phyloP scores from a whole-genome alignment of 345 rosid genomes.

The Bruguiera gymnorhiza region DNA sequence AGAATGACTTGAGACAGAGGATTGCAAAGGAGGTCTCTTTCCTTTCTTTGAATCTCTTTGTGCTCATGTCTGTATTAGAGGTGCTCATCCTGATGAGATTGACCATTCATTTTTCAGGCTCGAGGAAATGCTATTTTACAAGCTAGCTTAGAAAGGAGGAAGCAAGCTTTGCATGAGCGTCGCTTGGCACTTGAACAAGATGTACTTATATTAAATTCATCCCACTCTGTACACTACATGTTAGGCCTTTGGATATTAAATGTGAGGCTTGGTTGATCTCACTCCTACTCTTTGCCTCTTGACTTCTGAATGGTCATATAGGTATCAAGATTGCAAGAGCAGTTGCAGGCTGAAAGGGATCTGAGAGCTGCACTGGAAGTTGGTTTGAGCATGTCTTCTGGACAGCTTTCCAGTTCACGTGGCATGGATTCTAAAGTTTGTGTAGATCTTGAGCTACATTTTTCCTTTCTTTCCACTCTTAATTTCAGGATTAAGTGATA shows the following conservation, averaged over 20 bases:
- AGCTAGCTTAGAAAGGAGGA: conserved; percentile 96
- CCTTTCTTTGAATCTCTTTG: conserved; percentile 15
- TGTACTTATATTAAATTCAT: conserved; percentile 45
- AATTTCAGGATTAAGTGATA: not conserved
- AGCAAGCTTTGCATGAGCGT: conserved; percentile 96
- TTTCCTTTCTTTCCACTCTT: not conserved
- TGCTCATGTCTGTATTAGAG: conserved; percentile 11
- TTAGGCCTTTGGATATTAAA: not conserved
- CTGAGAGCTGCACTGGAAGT: conserved; percentile 95
- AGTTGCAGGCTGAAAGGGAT: conserved; percentile 98
- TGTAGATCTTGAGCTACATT: conserved; percentile 20
- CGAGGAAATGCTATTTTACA: conserved; percentile 96
- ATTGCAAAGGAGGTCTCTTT: conserved; percentile 86
- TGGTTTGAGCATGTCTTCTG: conserved; percentile 96
- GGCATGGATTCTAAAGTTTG: conserved; percentile 92
- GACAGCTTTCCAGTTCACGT: conserved; percentile 75
- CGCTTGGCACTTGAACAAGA: conserved; percentile 98
- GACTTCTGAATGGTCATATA: conserved; percentile 31
- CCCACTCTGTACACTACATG: conserved; percentile 8
- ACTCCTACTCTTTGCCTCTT: conserved; percentile 1
- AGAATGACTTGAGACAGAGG: conserved; percentile 86
- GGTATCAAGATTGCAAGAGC: conserved; percentile 97
- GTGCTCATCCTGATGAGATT: conserved; percentile 25
- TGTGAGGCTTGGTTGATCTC: not conserved
- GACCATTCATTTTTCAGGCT: conserved; percentile 46